Evolutionary conservation across 768 basidiomycete species (phyloP).

Genomic region (Paxillus rubicundulus): DNA sequence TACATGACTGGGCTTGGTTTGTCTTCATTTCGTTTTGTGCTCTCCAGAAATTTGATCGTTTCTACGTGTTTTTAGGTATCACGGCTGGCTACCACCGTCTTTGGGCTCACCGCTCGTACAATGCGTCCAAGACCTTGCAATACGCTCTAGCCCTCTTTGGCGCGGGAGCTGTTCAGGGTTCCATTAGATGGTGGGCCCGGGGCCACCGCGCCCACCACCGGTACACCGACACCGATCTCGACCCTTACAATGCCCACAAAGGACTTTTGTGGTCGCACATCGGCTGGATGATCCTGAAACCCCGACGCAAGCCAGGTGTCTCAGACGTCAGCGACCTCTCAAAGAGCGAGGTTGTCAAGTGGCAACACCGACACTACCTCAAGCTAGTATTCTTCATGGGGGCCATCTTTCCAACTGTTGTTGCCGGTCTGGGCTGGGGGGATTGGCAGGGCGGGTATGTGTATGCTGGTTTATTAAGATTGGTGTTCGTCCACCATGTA

Average conservation of each 20-base stretch:
- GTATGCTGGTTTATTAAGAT: slow-evolving; percentile 75
- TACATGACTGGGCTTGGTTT: slow-evolving; percentile 79
- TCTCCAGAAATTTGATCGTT: slow-evolving; percentile 26
- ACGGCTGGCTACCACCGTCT: slow-evolving; percentile 96
- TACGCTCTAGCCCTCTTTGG: slow-evolving; percentile 83
- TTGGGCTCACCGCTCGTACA: slow-evolving; percentile 96
- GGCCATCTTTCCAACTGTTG: slow-evolving; percentile 68
- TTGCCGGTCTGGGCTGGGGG: slow-evolving; percentile 81
- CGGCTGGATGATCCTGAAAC: slow-evolving; percentile 93
- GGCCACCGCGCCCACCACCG: slow-evolving; percentile 97
- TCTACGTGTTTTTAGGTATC: slow-evolving; percentile 50
- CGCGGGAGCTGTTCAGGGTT: slow-evolving; percentile 92
- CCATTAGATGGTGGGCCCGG: slow-evolving; percentile 98
- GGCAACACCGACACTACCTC: slow-evolving; percentile 86
- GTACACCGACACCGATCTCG: slow-evolving; percentile 95
- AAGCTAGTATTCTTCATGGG: slow-evolving; percentile 67
- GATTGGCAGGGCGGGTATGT: slow-evolving; percentile 85
- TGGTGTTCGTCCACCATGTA: slow-evolving; percentile 87
- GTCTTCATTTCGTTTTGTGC: slow-evolving; percentile 41
- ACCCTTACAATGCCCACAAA: slow-evolving; percentile 91
- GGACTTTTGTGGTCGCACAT: slow-evolving; percentile 86
- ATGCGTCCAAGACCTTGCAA: slow-evolving; percentile 82
- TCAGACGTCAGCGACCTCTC: slow-evolving; percentile 87
- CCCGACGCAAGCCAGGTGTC: slow-evolving; percentile 83
- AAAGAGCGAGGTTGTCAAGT: slow-evolving; percentile 75